phyloP scores from a whole-genome alignment of 164 flowering plant species.

The Sedum album region DNA sequence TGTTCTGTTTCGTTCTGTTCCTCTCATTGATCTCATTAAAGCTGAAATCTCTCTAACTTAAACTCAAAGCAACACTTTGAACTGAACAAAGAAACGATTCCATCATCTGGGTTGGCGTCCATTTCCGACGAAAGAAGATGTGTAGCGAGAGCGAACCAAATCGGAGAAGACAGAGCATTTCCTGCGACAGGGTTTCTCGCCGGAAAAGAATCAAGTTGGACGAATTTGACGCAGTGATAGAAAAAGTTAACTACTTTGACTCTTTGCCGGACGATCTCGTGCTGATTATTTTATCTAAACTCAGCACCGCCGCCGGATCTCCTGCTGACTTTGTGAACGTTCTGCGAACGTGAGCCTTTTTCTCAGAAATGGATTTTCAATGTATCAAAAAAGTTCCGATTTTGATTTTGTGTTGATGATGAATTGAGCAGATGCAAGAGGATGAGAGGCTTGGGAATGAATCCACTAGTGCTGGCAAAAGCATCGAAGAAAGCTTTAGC shows the following conservation, averaged over 20 bases:
- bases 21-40: neutral
- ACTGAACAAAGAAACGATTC: neutral
- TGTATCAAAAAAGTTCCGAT: neutral
- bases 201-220: neutral
- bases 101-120: neutral
- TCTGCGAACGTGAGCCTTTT: slow-evolving; percentile 36
- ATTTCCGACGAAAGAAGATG: neutral
- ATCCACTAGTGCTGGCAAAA: slow-evolving; percentile 20
- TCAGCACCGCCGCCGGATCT: slow-evolving; percentile 39
- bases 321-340: slow-evolving; percentile 51
- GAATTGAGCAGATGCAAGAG: slow-evolving; percentile 24
- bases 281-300: slow-evolving; percentile 43
- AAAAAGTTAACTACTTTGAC: slow-evolving; percentile 41
- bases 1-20: neutral
- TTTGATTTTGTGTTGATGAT: neutral
- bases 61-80: neutral
- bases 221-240: neutral
- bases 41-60: neutral
- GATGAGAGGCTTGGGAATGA: slow-evolving; percentile 19
- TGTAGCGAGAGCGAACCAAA: neutral
- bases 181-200: neutral
- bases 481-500: slow-evolving; percentile 20
- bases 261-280: slow-evolving; percentile 66
- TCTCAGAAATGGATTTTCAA: neutral
- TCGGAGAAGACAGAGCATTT: neutral